Conservation (phyloP, 331 rosid genomes). For the Malus hybrid region DNA sequence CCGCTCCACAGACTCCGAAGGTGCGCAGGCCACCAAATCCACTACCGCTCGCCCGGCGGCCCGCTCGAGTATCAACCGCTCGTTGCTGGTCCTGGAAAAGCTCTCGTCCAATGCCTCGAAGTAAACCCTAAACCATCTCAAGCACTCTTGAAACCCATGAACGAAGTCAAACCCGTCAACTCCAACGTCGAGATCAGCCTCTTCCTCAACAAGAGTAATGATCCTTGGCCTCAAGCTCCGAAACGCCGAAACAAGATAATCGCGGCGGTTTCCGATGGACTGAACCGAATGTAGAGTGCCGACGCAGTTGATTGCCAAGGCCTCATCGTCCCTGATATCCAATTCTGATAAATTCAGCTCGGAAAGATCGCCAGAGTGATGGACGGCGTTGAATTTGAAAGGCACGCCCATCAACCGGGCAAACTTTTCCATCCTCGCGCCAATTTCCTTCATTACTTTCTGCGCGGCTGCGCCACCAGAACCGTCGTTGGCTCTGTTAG, state of each 20-base stretch:
- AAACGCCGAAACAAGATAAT: constrained; percentile 33
- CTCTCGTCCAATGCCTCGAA: constrained; percentile 83
- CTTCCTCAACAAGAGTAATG: constrained; percentile 78
- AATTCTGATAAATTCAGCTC: constrained; percentile 39
- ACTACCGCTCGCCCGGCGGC: constrained; percentile 77
- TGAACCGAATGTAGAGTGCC: constrained; percentile 51
- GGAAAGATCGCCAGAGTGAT: constrained; percentile 63
- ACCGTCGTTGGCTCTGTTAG: constrained; percentile 16
- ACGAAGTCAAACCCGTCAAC: constrained; percentile 68
- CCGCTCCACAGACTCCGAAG: constrained; percentile 55
- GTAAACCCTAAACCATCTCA: constrained; percentile 94
- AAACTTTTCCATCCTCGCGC: constrained; percentile 77
- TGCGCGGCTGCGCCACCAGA: constrained; percentile 27
- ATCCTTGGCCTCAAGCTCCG: constrained; percentile 55
- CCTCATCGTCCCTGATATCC: constrained; percentile 61
- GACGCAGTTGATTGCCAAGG: constrained; percentile 68
- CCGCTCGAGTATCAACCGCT: constrained; percentile 66
- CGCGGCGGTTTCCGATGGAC: constrained; percentile 42
- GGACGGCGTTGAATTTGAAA: constrained; percentile 61
- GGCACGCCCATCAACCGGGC: constrained; percentile 97
- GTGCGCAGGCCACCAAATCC: constrained; percentile 58
- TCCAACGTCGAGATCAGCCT: constrained; percentile 82
- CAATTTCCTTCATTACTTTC: constrained; percentile 72
- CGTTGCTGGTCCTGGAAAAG: constrained; percentile 61
- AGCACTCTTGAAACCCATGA: constrained; percentile 63